Base-by-base conservation (phyloP, 306 rosid species). In the Quercus robur region DNA sequence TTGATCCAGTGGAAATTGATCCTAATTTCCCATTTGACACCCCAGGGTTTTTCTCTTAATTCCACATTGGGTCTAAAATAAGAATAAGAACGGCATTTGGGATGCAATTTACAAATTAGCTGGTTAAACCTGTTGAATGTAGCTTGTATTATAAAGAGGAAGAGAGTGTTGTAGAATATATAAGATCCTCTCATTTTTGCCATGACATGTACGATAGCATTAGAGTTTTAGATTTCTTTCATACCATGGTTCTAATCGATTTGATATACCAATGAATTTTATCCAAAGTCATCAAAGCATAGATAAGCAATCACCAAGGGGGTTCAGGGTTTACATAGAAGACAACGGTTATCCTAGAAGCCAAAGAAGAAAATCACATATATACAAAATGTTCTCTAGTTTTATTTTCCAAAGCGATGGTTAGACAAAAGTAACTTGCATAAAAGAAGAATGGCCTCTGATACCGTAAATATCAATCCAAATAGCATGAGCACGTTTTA, bases 21-120 rank as follows among this genome's bases (percentile, higher is more conserved):
- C 89, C 85, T 62, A 80, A 81, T 81, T 89, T 89, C 84, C 87
- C 84, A 49, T 91, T 91, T 75, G 84, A 86, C 78, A 3, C 81
- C 73, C 81, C 76, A 1, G 91, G 78, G 11, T 71, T 90, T 84
- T 86, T 82, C 85, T 79, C 75, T 63, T 89, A 35, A 80, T 66
- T 79, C 52, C 67, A 57, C 64, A 20, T 26, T 1, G n/a, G 52
- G 49, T 6, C 23, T 23, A 66, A 41, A 66, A 75, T 20, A 54
- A 58, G 51, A 74, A 80, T 76, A 75, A 76, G 75, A 67, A 9
- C 61, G 14, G 75, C 72, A 76, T 63, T 28, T 14, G 35, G 58
- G 31, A 31, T 76, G 59, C 84, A 61, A 72, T 30, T 12, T 30
- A 30, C 33, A 44, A 51, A 23, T 7, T 58, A 74, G 80, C 57